Evolutionary conservation across 768 basidiomycete species (phyloP).

Genomic region (Agaricus blazei): DNA sequence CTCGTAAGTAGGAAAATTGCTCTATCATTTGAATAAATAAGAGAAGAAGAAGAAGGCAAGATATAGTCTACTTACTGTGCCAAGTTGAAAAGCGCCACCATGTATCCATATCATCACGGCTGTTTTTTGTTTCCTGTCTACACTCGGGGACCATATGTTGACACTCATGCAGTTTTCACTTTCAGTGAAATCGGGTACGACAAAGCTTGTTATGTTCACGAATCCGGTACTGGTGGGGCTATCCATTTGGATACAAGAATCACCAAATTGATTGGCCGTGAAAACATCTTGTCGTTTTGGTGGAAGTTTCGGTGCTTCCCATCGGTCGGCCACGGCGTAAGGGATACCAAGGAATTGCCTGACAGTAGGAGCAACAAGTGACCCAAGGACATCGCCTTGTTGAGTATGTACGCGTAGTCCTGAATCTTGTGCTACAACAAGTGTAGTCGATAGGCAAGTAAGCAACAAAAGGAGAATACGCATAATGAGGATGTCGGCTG

Average conservation of each 20-base stretch:
- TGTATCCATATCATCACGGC: constrained; percentile 34
- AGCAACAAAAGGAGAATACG: too few species aligned
- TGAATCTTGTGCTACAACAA: too few species aligned
- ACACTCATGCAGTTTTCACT: constrained; percentile 32
- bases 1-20: constrained; percentile 23
- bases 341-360: constrained; percentile 32
- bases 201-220: constrained; percentile 19
- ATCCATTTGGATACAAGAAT: constrained; percentile 24
- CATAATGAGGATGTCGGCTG: too few species aligned
- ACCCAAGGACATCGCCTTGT: constrained; percentile 28
- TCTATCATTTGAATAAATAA: constrained; percentile 7
- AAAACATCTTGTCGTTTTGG: constrained; percentile 16
- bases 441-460: too few species aligned
- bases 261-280: constrained; percentile 23
- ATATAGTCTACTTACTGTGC: constrained; percentile 21
- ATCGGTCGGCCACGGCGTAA: constrained; percentile 27
- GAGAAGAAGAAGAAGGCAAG: not conserved
- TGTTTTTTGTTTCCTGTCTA: constrained; percentile 24
- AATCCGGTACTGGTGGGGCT: constrained; percentile 18
- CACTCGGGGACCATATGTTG: constrained; percentile 35
- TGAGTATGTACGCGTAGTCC: constrained; percentile 18
- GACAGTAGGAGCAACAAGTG: constrained; percentile 19
- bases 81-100: constrained; percentile 32
- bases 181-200: constrained; percentile 21
- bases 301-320: constrained; percentile 26